Evolutionary conservation across 176 grass and related monocot genomes (phyloP).

Genomic region (Triticum dicoccoides): DNA sequence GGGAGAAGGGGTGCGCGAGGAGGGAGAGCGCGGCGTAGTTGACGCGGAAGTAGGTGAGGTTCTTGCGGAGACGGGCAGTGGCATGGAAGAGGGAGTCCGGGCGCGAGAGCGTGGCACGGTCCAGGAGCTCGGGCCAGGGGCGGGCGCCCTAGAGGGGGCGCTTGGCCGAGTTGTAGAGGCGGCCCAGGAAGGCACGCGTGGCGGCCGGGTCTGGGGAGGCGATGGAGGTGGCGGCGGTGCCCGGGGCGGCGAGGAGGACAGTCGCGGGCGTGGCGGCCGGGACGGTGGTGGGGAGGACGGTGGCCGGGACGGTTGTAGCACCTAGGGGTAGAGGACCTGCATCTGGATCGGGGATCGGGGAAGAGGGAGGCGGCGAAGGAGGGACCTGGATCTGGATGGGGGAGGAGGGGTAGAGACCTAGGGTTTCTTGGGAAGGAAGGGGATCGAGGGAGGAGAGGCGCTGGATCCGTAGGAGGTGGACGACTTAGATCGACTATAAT

Average conservation of each 20-base stretch:
- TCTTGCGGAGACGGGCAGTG: slow-evolving; percentile 9
- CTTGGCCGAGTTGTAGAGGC: not conserved
- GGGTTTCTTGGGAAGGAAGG: no score
- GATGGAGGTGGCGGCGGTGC: not conserved
- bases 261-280: not conserved
- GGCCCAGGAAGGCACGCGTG: slow-evolving; percentile 4
- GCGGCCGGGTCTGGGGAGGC: not conserved
- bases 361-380: no score
- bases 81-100: slow-evolving; percentile 10
- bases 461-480: no score
- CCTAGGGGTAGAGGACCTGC: no score
- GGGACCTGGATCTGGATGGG: no score
- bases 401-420: no score
- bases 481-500: no score
- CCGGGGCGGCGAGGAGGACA: not conserved
- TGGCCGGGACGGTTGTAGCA: no score
- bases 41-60: slow-evolving; percentile 87
- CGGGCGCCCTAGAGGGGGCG: slow-evolving; percentile 3
- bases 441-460: no score
- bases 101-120: not conserved
- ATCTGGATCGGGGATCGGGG: no score
- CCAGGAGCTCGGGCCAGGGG: slow-evolving; percentile 10
- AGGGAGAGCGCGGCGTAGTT: slow-evolving; percentile 63
- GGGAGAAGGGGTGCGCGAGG: no score
- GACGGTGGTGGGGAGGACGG: not conserved